phyloP scores from a whole-genome alignment of 2,329 filamentous ascomycete genomes.

The Phyllosticta citriasiana region DNA sequence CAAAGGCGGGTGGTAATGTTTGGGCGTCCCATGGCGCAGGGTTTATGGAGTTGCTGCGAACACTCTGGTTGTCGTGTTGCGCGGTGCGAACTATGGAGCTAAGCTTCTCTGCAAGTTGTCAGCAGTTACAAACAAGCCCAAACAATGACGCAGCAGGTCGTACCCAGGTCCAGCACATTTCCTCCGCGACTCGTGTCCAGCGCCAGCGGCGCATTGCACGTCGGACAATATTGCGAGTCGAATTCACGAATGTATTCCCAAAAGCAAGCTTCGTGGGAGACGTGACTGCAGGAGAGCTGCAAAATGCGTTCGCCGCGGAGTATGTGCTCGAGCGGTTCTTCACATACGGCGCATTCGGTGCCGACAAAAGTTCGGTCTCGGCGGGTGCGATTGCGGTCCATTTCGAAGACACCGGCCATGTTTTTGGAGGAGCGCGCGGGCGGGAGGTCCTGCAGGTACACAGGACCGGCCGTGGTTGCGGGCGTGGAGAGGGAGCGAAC shows the following conservation, averaged over 20 bases:
- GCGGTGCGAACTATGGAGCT: conserved; percentile 84
- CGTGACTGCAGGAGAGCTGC: conserved; percentile 93
- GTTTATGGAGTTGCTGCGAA: conserved; percentile 32
- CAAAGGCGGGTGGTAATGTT: conserved; percentile 20
- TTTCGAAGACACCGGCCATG: conserved; percentile 59
- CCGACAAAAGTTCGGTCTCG: conserved; percentile 93
- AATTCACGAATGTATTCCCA: conserved; percentile 97
- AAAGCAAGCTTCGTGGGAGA: conserved; percentile 96
- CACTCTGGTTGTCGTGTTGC: conserved; percentile 30
- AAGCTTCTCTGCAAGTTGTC: conserved; percentile 65
- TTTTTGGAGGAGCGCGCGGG: conserved; percentile 20
- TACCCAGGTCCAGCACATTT: conserved; percentile 87
- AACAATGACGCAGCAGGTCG: conserved; percentile 19
- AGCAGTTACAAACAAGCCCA: conserved; percentile 18
- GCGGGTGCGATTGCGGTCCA: conserved; percentile 68
- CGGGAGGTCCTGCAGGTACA: conserved; percentile 8
- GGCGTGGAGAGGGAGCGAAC: neutral
- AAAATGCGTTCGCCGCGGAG: conserved; percentile 86
- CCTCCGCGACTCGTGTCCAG: conserved; percentile 87
- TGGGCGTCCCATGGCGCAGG: conserved; percentile 56
- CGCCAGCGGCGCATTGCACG: conserved; percentile 83
- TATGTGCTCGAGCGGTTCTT: conserved; percentile 93
- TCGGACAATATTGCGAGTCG: conserved; percentile 87
- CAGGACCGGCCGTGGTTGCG: neutral
- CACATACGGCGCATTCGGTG: conserved; percentile 88